Evolutionary conservation across 495 filamentous ascomycete genomes (phyloP), one percentile per base, ranked within the genome.

Genomic region (Hypomontagnella monticulosa): DNA sequence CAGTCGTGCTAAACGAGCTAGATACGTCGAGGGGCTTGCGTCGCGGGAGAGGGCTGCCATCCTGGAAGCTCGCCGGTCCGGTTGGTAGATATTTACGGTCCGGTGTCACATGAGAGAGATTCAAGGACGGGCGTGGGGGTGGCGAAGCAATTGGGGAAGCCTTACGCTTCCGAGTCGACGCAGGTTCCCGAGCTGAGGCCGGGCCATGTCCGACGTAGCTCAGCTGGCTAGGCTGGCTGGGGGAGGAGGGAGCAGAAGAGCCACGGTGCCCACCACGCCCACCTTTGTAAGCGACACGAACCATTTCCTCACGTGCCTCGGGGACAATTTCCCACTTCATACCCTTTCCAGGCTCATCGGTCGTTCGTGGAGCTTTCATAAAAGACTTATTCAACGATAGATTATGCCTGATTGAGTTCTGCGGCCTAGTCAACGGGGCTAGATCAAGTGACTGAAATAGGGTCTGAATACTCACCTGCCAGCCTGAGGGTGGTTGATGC

Each of bases 371-470:
- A 4, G 97, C 89, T 74, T 98, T 98, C 63, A 90, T 86, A 74
- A 99, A 99, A 0, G 87, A 85, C 75, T 96, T 94, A 71, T 96
- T 97, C 47, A 99, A 75, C 2, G 96, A 98, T 15, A 99, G 76
- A 66, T 98, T 98, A 66, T 99, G 95, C 1, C 95, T 88, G 66
- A 99, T 99, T 1, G 93, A 97, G 67, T 99, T 99, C 89, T 95
- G 67, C 12, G 32, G 46, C 27, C 51, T 9, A 27, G 64, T 78
- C 57, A 78, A 72, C 47, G 15, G 30, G 18, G 23, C 16, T 30
- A 14, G 20, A 27, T 32, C 33, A 15, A 11, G 38, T 57, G 32
- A 10, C 20, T 10, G 49, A 1, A 54, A 20, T 7, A 20, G 36
- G 11, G 48, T 41, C 37, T 52, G 33, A 20, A 56, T 61, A 76